Conservation (phyloP, 495 filamentous ascomycete species). For the Niebla homalea region DNA sequence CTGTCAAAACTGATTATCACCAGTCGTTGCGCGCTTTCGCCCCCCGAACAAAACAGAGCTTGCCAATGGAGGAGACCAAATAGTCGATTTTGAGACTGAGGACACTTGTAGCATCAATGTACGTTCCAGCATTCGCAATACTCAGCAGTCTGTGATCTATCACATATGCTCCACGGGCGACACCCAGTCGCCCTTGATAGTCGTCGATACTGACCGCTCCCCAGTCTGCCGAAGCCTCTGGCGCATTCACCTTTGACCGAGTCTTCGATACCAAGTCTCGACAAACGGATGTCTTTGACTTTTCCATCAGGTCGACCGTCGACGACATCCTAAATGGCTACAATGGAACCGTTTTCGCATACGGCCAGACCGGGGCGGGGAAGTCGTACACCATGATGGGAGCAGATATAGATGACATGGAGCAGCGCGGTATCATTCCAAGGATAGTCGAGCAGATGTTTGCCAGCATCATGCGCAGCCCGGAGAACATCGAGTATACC, state of each 20-base stretch:
- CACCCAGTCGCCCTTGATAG: background rate
- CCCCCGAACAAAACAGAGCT: conserved; percentile 92
- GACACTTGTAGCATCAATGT: conserved; percentile 84
- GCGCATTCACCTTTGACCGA: conserved; percentile 90
- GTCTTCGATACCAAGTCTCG: conserved; percentile 86
- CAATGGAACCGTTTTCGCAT: conserved; percentile 98
- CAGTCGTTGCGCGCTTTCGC: conserved; percentile 91
- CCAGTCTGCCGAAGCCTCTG: conserved; percentile 71
- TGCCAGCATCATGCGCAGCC: conserved; percentile 77
- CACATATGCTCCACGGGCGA: background rate
- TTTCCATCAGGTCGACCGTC: conserved; percentile 88
- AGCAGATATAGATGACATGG: conserved; percentile 83
- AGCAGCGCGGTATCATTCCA: conserved; percentile 84
- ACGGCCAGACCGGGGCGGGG: conserved; percentile 95
- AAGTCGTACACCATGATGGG: conserved; percentile 99
- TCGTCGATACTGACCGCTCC: conserved; percentile 3
- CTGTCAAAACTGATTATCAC: conserved; percentile 12
- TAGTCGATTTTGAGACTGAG: conserved; percentile 75
- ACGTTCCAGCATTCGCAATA: conserved; percentile 23
- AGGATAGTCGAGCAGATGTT: conserved; percentile 98
- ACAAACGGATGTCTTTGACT: conserved; percentile 89
- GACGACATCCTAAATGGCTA: conserved; percentile 98
- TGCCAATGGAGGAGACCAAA: conserved; percentile 69
- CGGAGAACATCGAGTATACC: conserved; percentile 92
- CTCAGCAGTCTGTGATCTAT: background rate